Base-by-base conservation (phyloP, 768 basidiomycete genomes). In the Phlegmacium glaucopus region DNA sequence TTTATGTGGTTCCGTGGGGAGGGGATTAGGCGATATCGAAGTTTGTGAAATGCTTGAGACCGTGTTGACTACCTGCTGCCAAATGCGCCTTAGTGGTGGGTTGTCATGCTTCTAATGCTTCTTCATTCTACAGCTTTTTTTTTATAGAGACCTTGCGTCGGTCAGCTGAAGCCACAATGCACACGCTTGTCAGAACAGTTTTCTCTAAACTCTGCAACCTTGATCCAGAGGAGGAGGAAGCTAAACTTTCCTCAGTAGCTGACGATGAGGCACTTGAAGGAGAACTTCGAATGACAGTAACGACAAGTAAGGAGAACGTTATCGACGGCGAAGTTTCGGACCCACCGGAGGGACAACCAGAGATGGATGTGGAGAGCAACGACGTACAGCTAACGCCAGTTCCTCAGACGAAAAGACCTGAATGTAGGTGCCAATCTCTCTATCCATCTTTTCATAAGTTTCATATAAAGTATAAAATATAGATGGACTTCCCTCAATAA, bases 21-120 rank as follows among this genome's bases (percentile, higher is more conserved):
- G 68, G n/a, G 72, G 75, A 9, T 76, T 98, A 29, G 91, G 90
- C 22, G 95, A 99, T 58, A 80, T 96, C 44, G 92, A 94, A 62
- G 86, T 98, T 12, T 99, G 96, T 62, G 96, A 97, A 68, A 94
- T 99, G 87, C 72, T 99, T 56, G 96, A 99, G 67, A 95, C 94
- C 1, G 95, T 97, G 4, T 67, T 99, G 55, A 95, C 94, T 9
- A 97, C 95, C 42, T 93, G 94, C 55, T 97, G 95, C 65, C 90
- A 97, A 63, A 94, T 96, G 81, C 77, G 96, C 45, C 73, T 97
- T n/a, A 90, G 90, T 59, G 94, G 94, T 95, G 56, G 74, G 51
- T 43, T 42, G 30, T 22, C 42, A 28, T n/a, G 28, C 26, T 38
- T 17, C 17, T 26, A 38, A 32, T n/a, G 7, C 42, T 29, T 40